Conservation (phyloP, 2,329 filamentous ascomycete species). For the Neofusicoccum cordaticola region DNA sequence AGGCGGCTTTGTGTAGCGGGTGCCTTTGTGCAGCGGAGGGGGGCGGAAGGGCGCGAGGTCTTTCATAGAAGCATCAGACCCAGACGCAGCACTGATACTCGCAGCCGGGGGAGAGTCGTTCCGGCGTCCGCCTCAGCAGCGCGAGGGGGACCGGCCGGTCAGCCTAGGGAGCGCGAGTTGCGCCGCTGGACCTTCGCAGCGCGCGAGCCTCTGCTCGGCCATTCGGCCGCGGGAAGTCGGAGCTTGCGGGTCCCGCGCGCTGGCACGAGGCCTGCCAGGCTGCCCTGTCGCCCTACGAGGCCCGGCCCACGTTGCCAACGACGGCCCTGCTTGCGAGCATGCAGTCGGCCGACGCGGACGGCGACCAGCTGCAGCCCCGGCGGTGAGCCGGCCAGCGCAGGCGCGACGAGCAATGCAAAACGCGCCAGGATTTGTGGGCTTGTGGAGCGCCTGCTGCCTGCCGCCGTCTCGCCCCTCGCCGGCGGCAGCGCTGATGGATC, state of each 20-base stretch:
- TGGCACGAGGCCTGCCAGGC: background rate
- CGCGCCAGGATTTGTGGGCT: background rate
- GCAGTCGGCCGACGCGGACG: constrained; percentile 2
- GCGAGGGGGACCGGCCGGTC: background rate
- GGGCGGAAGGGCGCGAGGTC: background rate
- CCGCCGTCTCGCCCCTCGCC: too few relatives aligned
- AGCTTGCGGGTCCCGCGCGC: constrained; percentile 1
- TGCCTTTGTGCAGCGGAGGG: background rate
- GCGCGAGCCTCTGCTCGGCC: background rate
- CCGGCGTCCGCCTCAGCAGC: constrained; percentile 1
- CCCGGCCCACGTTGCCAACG: background rate
- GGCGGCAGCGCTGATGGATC: background rate
- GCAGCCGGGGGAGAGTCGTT: constrained; percentile 1
- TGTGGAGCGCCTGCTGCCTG: background rate
- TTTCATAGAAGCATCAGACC: background rate
- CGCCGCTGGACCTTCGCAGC: background rate
- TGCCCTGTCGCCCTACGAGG: background rate
- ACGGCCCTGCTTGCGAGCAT: background rate
- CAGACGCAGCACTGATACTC: background rate
- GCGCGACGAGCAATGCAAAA: background rate
- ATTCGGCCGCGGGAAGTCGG: background rate
- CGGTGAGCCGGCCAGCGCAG: background rate
- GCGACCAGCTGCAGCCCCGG: background rate
- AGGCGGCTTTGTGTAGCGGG: background rate
- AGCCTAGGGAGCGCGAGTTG: background rate